These are phyloP conservation scores for Cercospora sojina DNA, from an alignment of 2,329 filamentous ascomycete species.

Conservation along the genomic window DNA sequence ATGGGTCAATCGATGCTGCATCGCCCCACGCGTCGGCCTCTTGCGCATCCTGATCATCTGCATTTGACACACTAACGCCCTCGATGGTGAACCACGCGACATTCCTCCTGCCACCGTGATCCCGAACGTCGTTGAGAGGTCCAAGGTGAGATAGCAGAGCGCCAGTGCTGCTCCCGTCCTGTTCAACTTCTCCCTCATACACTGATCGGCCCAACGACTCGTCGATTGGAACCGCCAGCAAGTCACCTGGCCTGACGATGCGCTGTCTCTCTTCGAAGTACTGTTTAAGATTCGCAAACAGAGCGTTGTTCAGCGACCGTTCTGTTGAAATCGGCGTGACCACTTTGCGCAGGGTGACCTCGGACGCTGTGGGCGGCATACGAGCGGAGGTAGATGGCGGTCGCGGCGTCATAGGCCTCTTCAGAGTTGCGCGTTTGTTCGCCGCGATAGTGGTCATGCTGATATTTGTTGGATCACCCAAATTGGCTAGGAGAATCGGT, in stretches of 20 bases:
- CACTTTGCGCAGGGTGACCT: constrained; percentile 85
- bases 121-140: constrained; percentile 52
- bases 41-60: constrained; percentile 56
- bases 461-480: constrained; percentile 75
- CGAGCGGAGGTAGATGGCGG: constrained; percentile 43
- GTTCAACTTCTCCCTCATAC: constrained; percentile 67
- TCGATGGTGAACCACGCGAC: constrained; percentile 94
- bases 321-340: constrained; percentile 87
- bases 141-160: constrained; percentile 44
- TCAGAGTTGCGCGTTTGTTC: constrained; percentile 42
- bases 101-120: constrained; percentile 41
- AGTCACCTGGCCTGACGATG: constrained; percentile 80
- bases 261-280: constrained; percentile 83
- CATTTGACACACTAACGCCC: constrained; percentile 58
- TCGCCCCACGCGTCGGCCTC: constrained; percentile 77
- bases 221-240: constrained; percentile 87
- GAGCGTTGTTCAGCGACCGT: constrained; percentile 75
- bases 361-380: constrained; percentile 62
- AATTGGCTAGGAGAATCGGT: constrained; percentile 81
- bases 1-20: constrained; percentile 80
- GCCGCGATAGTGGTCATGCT: constrained; percentile 66
- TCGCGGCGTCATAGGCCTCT: constrained; percentile 37
- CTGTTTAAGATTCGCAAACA: constrained; percentile 81
- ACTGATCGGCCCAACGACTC: constrained; percentile 78
- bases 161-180: constrained; percentile 61